Evolutionary conservation across 2,329 filamentous ascomycete species (phyloP).

Genomic region (Ophiocordyceps polyrhachis-furcata): DNA sequence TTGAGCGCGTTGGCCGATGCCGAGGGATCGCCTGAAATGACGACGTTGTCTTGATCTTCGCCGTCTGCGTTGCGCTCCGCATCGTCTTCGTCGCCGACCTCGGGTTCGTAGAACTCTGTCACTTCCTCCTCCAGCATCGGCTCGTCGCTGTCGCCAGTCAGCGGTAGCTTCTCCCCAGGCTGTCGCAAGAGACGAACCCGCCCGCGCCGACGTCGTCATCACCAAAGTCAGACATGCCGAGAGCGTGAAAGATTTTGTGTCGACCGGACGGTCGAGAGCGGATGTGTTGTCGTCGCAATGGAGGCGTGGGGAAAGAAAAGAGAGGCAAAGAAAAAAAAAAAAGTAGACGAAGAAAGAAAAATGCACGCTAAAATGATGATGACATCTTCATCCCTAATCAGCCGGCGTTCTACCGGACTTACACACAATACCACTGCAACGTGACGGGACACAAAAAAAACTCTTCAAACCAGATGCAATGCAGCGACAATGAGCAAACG

Average conservation of each 20-base stretch:
- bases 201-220: constrained; percentile 42
- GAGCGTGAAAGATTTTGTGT: background rate
- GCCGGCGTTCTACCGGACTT: background rate
- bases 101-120: constrained; percentile 34
- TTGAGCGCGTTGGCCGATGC: constrained; percentile 36
- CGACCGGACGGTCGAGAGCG: background rate
- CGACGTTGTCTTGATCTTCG: constrained; percentile 39
- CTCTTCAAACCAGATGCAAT: too few species aligned
- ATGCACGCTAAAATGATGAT: too few species aligned
- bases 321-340: background rate
- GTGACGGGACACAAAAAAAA: background rate
- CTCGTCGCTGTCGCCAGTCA: constrained; percentile 34
- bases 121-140: constrained; percentile 55
- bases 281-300: background rate
- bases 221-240: constrained; percentile 54
- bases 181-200: constrained; percentile 24
- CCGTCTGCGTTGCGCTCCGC: constrained; percentile 32
- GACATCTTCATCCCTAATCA: background rate
- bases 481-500: constrained; percentile 14
- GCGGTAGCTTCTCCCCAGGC: constrained; percentile 1
- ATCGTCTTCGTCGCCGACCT: constrained; percentile 34
- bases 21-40: constrained; percentile 42
- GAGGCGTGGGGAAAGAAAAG: background rate
- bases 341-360: too few species aligned
- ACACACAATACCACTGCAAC: background rate